Base-by-base conservation (phyloP, 495 filamentous ascomycete genomes). In the Ramalina intermedia region DNA sequence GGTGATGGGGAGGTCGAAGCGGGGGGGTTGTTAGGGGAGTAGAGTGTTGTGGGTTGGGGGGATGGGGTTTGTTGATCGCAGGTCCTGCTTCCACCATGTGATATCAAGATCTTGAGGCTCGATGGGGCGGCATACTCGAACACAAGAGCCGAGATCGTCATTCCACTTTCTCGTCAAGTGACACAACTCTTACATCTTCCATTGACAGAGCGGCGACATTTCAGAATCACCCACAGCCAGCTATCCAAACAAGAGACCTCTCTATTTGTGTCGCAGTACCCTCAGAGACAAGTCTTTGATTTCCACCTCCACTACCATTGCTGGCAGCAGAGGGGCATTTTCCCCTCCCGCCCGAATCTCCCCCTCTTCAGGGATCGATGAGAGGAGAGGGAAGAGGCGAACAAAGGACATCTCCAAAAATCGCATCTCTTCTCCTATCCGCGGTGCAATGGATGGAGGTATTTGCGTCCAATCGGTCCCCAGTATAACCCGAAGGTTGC, bases 371-470 rank as follows among this genome's bases (percentile, higher is more conserved):
- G 29, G 12, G 29, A 33, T 33, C 8, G 29, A 33, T 33, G 29
- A 13, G 8, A 33, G 12, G 21, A 24, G 21, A 24, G 41, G 41
- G 42, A 49, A 47, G 62, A 70, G 75, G 71, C 83, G 82, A 67
- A 78, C 82, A 86, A 87, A 87, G 74, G 70, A 79, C 84, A 78
- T 87, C 83, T 71, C 66, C 63, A 86, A 90, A 90, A 88, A 78
- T 71, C 84, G 84, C 73, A 71, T 69, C 58, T 47, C 58, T 54
- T 66, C 70, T 70, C 61, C 69, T 51, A 51, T 33, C 29, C 29
- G 29, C 2, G 29, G 29, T 33, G 29, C 29, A 33, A 47, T 36
- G 44, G n/a, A 56, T 38, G 61, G 55, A 47, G 62, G 61, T 55
- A 60, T 42, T 55, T 56, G 68, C 47, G 48, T 54, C 55, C 54